These are phyloP conservation scores for Sporisorium reilianum DNA, from an alignment of 1,284 basidiomycete species.

Conservation along the genomic window DNA sequence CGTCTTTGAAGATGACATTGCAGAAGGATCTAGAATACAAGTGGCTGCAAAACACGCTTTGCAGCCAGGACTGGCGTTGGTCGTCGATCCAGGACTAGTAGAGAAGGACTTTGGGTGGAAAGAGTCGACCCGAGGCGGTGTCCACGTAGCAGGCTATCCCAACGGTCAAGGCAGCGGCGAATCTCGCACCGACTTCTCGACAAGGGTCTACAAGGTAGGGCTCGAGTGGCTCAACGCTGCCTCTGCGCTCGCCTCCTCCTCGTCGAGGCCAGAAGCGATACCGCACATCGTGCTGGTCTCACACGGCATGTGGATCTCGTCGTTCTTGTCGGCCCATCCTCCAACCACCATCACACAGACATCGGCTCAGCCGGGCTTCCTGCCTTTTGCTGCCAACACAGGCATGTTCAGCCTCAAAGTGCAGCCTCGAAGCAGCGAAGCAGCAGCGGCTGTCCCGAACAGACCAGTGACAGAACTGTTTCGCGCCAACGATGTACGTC, in stretches of 20 bases:
- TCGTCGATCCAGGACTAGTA: constrained; percentile 32
- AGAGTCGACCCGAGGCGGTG: constrained; percentile 52
- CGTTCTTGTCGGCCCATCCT: constrained; percentile 49
- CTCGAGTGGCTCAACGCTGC: constrained; percentile 34
- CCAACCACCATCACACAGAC: constrained; percentile 32
- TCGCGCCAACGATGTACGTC: constrained; percentile 35
- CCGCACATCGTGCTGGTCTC: constrained; percentile 61
- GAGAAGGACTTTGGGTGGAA: constrained; percentile 57
- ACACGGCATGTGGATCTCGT: constrained; percentile 65
- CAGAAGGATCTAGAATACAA: not conserved
- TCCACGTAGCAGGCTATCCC: constrained; percentile 42
- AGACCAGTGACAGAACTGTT: constrained; percentile 28
- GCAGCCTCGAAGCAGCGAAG: constrained; percentile 3
- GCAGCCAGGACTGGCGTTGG: constrained; percentile 3
- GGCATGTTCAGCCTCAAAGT: constrained; percentile 54
- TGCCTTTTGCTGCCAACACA: constrained; percentile 56
- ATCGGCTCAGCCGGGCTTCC: constrained; percentile 24
- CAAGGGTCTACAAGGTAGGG: constrained; percentile 28
- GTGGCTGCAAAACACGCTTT: not conserved
- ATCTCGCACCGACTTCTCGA: constrained; percentile 21
- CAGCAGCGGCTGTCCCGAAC: not conserved
- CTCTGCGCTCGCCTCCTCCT: not conserved
- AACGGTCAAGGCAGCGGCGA: constrained; percentile 40
- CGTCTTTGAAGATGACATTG: constrained; percentile 9
- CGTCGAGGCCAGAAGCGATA: not conserved